phyloP scores from a whole-genome alignment of 345 rosid genomes.

The Arabis alpina region DNA sequence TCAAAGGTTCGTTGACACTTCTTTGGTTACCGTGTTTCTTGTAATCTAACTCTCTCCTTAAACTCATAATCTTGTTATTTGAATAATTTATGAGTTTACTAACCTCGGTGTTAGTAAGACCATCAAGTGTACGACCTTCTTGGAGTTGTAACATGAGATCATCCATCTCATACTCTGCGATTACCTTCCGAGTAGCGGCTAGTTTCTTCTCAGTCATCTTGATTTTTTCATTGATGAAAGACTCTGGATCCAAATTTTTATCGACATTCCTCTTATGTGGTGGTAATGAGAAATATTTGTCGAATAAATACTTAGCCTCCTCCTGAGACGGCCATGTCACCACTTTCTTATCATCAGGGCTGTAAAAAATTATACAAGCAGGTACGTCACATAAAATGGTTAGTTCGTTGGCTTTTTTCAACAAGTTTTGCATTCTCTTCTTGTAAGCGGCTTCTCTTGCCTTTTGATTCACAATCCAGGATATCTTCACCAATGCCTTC shows the following conservation, averaged over 20 bases:
- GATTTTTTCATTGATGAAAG: constrained; percentile 17
- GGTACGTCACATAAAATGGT: background rate
- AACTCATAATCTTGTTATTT: background rate
- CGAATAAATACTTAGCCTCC: background rate
- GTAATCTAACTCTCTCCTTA: background rate
- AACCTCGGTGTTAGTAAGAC: constrained; percentile 6
- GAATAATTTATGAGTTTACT: background rate
- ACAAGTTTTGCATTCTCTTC: background rate
- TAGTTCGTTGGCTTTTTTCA: background rate
- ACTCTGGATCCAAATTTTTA: constrained; percentile 20
- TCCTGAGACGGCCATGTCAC: constrained; percentile 7
- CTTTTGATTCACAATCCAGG: background rate
- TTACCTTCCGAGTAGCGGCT: background rate
- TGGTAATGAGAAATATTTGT: background rate
- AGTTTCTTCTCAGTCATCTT: background rate
- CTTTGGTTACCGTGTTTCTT: too few species aligned
- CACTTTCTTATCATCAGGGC: background rate
- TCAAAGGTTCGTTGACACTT: background rate
- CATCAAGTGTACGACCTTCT: background rate
- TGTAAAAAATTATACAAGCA: background rate
- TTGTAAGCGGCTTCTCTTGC: background rate
- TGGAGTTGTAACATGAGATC: constrained; percentile 17
- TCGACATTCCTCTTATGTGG: background rate
- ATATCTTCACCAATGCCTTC: background rate
- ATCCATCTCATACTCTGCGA: constrained; percentile 10